Evolutionary conservation across 257 asterid genomes (phyloP).

Genomic region (Penstemon davidsonii): DNA sequence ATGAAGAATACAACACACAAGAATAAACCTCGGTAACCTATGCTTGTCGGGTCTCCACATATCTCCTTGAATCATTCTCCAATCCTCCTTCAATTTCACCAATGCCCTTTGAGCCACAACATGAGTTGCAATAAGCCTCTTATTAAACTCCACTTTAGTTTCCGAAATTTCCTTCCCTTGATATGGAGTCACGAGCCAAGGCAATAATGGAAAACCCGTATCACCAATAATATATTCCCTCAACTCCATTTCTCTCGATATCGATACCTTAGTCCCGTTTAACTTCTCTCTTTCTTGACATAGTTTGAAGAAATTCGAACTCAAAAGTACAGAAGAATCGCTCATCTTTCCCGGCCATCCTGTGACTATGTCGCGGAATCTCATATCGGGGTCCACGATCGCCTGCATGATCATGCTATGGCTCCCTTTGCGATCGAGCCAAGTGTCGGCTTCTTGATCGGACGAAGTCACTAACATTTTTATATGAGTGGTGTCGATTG

Average conservation of each 20-base stretch:
- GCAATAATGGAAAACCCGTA: constrained; percentile 58
- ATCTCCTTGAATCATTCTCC: constrained; percentile 77
- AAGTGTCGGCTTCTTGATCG: constrained; percentile 47
- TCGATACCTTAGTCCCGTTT: constrained; percentile 36
- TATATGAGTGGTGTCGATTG: constrained; percentile 69
- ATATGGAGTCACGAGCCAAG: constrained; percentile 83
- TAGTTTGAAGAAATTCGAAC: constrained; percentile 48
- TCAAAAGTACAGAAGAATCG: constrained; percentile 50
- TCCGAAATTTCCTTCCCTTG: constrained; percentile 45
- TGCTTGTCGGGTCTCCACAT: constrained; percentile 91
- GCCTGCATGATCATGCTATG: constrained; percentile 85
- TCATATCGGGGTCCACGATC: constrained; percentile 61
- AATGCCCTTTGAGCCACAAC: constrained; percentile 55
- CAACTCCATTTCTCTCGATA: constrained; percentile 40
- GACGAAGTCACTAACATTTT: constrained; percentile 64
- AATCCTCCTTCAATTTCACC: constrained; percentile 58
- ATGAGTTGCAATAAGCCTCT: constrained; percentile 43
- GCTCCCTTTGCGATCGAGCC: constrained; percentile 53
- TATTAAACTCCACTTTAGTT: constrained; percentile 50
- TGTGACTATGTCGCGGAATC: constrained; percentile 60
- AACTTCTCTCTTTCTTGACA: constrained; percentile 60
- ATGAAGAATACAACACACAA: constrained; percentile 86
- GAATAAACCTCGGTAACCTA: constrained; percentile 72
- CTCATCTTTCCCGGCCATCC: constrained; percentile 85
- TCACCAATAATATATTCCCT: constrained; percentile 71